Percentiles rank a stretch among this genome's conserved stretches.
Evolutionary conservation across 208 protist species (phyloP).

Genomic region (Leishmania amazonensis): DNA sequence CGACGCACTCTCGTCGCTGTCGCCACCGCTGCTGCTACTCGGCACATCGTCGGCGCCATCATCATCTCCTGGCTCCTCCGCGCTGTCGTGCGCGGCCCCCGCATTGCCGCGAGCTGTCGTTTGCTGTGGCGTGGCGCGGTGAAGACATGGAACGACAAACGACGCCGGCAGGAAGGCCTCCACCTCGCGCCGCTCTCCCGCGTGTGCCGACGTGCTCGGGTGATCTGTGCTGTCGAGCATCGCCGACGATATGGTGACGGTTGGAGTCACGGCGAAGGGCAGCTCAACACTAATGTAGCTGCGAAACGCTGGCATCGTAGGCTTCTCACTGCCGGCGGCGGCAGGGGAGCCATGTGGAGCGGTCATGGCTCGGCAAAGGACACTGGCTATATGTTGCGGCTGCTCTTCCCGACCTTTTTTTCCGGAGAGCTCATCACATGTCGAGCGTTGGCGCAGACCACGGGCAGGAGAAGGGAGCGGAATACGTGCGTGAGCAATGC

Average conservation of each 20-base stretch:
- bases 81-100: constrained; percentile 18
- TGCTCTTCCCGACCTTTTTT: not conserved
- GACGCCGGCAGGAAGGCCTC: constrained; percentile 60
- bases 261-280: constrained; percentile 55
- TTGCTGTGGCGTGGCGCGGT: constrained; percentile 25
- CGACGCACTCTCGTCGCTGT: not conserved
- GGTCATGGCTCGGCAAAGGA: not conserved
- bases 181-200: constrained; percentile 28
- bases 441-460: not conserved
- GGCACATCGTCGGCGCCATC: constrained; percentile 7
- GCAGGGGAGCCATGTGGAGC: not conserved
- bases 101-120: not conserved
- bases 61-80: constrained; percentile 27
- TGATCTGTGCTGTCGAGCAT: not conserved
- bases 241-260: constrained; percentile 5
- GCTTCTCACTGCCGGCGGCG: not conserved
- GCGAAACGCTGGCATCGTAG: constrained; percentile 34
- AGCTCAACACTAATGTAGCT: constrained; percentile 73
- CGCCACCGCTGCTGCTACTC: constrained; percentile 2
- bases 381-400: not conserved
- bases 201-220: not conserved
- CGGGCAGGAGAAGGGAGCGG: not conserved
- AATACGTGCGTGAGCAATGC: not conserved
- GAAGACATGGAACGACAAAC: constrained; percentile 46
- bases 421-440: not conserved